Evolutionary conservation across 768 basidiomycete genomes (phyloP).

Genomic region (Boletus insuetus): DNA sequence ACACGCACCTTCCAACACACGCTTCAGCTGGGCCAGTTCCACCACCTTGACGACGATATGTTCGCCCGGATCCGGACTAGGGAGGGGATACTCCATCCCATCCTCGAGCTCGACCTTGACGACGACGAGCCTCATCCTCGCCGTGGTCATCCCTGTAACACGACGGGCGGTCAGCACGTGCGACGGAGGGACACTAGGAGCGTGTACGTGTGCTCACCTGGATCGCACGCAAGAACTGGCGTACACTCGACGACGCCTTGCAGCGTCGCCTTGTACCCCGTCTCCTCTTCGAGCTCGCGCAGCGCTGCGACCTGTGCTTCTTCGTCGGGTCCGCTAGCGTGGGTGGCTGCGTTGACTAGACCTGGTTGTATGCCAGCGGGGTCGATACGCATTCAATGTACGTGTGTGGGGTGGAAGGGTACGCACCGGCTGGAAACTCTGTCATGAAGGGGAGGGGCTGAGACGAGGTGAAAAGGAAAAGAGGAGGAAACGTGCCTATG

Average conservation of each 20-base stretch:
- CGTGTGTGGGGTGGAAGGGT: conserved; percentile 19
- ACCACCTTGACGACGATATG: conserved; percentile 74
- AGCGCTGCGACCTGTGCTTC: conserved; percentile 76
- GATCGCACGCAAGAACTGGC: conserved; percentile 64
- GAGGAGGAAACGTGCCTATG: conserved; percentile 48
- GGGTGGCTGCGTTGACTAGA: conserved; percentile 68
- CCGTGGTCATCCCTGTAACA: conserved; percentile 80
- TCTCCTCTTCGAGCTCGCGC: conserved; percentile 91
- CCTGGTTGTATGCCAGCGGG: conserved; percentile 42
- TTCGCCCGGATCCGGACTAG: conserved; percentile 85
- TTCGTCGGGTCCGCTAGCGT: conserved; percentile 40
- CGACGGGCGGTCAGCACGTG: too few species aligned
- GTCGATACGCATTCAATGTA: background rate
- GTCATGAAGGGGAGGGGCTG: background rate
- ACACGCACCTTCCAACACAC: conserved; percentile 63
- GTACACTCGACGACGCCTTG: conserved; percentile 57
- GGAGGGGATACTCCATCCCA: conserved; percentile 62
- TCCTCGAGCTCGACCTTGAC: conserved; percentile 67
- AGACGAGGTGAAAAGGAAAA: background rate
- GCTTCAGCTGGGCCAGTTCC: conserved; percentile 59
- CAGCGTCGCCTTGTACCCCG: conserved; percentile 70
- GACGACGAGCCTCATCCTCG: conserved; percentile 87
- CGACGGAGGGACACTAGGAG: too few species aligned
- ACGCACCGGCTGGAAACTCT: conserved; percentile 61
- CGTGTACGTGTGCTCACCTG: too few species aligned